Evolutionary conservation across 2,329 filamentous ascomycete species (phyloP).

Genomic region (Fusarium odoratissimum): DNA sequence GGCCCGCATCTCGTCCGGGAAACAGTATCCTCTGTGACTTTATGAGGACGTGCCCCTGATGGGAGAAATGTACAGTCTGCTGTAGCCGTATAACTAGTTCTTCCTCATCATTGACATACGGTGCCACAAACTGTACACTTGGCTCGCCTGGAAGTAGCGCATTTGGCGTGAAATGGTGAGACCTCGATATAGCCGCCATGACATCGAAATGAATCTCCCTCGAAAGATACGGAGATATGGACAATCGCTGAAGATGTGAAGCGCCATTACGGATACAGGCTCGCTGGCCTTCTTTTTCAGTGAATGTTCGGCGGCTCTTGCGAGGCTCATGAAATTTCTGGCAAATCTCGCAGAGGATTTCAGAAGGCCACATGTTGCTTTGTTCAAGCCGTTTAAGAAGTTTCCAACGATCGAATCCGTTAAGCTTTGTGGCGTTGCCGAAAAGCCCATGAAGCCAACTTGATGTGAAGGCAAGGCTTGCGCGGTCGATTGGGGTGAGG

Average conservation of each 20-base stretch:
- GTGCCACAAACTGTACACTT: not conserved
- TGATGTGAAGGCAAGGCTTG: not conserved
- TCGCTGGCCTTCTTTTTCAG: fast-evolving
- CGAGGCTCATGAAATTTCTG: not conserved
- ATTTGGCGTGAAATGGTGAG: fast-evolving
- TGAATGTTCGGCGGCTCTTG: not conserved
- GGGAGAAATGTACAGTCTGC: not conserved
- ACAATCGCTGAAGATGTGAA: fast-evolving
- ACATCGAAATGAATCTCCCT: not conserved
- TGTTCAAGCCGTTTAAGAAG: not conserved
- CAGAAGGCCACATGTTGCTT: not conserved
- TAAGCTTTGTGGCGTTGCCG: not conserved
- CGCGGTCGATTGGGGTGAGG: not conserved
- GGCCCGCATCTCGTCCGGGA: not conserved
- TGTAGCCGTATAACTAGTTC: fast-evolving
- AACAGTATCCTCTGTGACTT: not conserved
- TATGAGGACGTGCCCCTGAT: not conserved
- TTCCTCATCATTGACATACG: fast-evolving
- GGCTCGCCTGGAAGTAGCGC: fast-evolving
- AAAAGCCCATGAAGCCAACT: not conserved
- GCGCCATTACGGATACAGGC: not conserved
- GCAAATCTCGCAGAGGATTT: not conserved
- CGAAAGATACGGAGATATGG: not conserved
- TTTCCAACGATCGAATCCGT: fast-evolving
- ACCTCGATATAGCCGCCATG: not conserved